Base-by-base conservation (phyloP, 2,329 filamentous ascomycete genomes). In the Chrysoporthe puriensis region DNA sequence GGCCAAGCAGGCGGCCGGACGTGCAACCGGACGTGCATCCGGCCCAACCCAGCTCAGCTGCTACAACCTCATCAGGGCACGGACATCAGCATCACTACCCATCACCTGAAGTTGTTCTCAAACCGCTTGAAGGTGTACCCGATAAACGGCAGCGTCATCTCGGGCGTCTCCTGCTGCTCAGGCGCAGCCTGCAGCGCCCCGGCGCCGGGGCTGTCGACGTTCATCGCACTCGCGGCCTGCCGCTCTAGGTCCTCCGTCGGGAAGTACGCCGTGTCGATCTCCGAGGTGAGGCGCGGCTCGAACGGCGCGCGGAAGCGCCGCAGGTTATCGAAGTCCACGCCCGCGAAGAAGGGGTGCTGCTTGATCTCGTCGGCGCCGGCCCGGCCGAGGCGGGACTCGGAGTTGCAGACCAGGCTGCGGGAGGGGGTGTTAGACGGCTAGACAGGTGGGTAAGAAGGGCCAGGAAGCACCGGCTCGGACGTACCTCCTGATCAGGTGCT, bases 201-300 rank as follows among this genome's bases (percentile, higher is more conserved):
- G 26, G 32, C 58, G 26, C 43, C 32, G 18, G 54, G 46, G 13
- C 65, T 64, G 36, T 67, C 64, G 36, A 59, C 48, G 16, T 66
- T 64, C 44, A 70, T 69, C 8, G 69, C 64, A n/a, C 69, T 57
- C 11, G 52, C 59, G 5, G 65, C 65, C 66, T 69, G 68, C 77
- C 91, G 90, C 69, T 90, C 89, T 74, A 93, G 91, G 74, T 93
- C 90, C 74, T 93, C 91, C 71, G 90, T 92, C 5, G 91, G 91
- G 84, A 93, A 93, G 80, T 93, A 92, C 62, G 90, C 88, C 44
- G 91, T 91, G 76, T 93, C 91, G 70, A 92, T 85, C 73, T 91
- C 91, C 54, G 88, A 91, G 73, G 87, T 84, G 68, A 93, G 82
- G 76, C 89, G 90, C 0, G 91, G 91, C 78, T 93, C 90, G 74